Evolutionary conservation across 345 rosid genomes (phyloP).

Genomic region (Melastoma malabathricum): DNA sequence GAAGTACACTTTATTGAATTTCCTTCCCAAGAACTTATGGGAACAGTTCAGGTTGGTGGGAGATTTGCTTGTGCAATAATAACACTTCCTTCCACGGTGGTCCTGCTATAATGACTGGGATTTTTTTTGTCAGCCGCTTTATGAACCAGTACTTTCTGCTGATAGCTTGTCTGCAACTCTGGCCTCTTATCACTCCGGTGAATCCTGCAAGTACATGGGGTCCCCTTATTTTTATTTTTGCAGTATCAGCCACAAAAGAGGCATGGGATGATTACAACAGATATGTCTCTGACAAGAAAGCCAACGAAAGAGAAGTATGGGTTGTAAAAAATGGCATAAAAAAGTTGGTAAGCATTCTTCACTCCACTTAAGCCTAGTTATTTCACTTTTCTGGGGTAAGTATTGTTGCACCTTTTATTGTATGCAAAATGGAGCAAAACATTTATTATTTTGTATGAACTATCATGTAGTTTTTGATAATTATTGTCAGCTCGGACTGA

Average conservation of each 20-base stretch:
- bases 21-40: conserved; percentile 80
- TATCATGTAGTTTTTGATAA: no score
- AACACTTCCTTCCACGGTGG: not conserved
- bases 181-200: conserved; percentile 98
- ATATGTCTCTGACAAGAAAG: conserved; percentile 88
- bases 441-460: no score
- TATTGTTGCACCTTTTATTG: no score
- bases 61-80: no score
- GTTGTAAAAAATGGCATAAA: conserved; percentile 62
- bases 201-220: conserved; percentile 99
- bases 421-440: no score
- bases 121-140: conserved; percentile 70
- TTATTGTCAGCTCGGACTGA: no score
- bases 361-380: not conserved
- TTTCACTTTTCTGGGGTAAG: no score
- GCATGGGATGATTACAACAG: conserved; percentile 99
- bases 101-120: not conserved
- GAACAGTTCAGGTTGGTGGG: conserved; percentile 81
- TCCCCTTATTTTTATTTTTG: conserved; percentile 84
- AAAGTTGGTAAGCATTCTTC: conserved; percentile 51
- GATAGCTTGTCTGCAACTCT: conserved; percentile 99
- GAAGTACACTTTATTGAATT: conserved; percentile 75
- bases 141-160: conserved; percentile 98
- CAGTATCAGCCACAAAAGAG: conserved; percentile 94
- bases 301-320: conserved; percentile 96